These are phyloP conservation scores for Fusarium cicatricum DNA, from an alignment of 2,329 filamentous ascomycete genomes.

Conservation along the genomic window DNA sequence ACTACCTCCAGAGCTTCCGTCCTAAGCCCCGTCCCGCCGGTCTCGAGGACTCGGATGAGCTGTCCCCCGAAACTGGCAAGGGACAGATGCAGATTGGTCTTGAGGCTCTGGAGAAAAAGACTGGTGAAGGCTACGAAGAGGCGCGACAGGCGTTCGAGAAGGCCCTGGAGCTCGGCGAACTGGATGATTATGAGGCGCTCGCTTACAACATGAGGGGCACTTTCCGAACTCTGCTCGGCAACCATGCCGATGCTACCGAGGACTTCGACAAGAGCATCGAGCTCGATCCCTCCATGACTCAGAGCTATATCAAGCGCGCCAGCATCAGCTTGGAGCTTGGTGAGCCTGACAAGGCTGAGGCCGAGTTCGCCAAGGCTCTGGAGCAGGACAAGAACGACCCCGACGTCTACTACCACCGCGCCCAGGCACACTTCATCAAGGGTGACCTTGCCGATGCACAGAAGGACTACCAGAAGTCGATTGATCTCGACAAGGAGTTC, in stretches of 20 bases:
- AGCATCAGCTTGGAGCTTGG: slow-evolving; percentile 97
- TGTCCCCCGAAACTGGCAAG: slow-evolving; percentile 80
- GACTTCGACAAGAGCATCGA: slow-evolving; percentile 95
- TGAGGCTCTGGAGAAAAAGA: slow-evolving; percentile 82
- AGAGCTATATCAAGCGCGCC: slow-evolving; percentile 98
- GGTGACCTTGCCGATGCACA: slow-evolving; percentile 91
- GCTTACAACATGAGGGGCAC: slow-evolving; percentile 98
- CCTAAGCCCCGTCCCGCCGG: slow-evolving; percentile 80
- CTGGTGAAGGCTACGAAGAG: slow-evolving; percentile 89
- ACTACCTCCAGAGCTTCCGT: slow-evolving; percentile 99
- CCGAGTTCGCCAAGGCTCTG: slow-evolving; percentile 87
- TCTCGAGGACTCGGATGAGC: slow-evolving; percentile 81
- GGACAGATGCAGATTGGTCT: slow-evolving; percentile 87
- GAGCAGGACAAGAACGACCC: slow-evolving; percentile 87
- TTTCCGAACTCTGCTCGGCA: slow-evolving; percentile 90
- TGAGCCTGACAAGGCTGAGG: slow-evolving; percentile 83
- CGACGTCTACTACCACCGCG: slow-evolving; percentile 99
- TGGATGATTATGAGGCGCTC: slow-evolving; percentile 85
- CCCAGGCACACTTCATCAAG: slow-evolving; percentile 97
- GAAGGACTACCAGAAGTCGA: slow-evolving; percentile 99
- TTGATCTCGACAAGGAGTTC: slow-evolving; percentile 93
- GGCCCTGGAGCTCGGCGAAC: slow-evolving; percentile 81
- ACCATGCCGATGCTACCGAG: slow-evolving; percentile 80
- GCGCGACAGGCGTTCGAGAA: slow-evolving; percentile 87
- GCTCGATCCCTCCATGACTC: slow-evolving; percentile 84